Conservation (phyloP, 2,329 filamentous ascomycete genomes). For the Magnaporthiopsis incrustans region DNA sequence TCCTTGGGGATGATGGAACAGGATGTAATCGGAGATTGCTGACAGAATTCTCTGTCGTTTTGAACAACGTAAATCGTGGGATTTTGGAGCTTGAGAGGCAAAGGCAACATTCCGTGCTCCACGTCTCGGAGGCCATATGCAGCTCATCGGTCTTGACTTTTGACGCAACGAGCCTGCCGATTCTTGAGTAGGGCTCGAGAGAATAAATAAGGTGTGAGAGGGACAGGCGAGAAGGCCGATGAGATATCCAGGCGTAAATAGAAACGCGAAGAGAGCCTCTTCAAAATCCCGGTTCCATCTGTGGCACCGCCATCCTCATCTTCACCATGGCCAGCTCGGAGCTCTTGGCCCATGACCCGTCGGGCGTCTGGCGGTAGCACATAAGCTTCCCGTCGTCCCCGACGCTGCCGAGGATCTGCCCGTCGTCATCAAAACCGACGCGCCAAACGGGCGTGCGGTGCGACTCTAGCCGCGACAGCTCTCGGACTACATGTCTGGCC, state of each 20-base stretch:
- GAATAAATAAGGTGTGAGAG: not conserved
- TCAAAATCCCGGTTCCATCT: not conserved
- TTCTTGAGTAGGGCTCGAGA: not conserved
- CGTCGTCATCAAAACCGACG: conserved; percentile 59
- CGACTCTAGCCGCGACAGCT: conserved; percentile 59
- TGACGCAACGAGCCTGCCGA: not conserved
- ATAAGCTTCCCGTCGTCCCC: conserved; percentile 65
- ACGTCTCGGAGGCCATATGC: not conserved
- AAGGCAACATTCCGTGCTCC: too few relatives aligned
- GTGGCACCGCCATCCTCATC: conserved; percentile 40
- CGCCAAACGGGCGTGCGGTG: conserved; percentile 69
- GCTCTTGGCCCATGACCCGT: conserved; percentile 51
- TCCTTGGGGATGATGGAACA: too few relatives aligned
- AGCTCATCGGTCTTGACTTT: not conserved
- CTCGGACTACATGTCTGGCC: conserved; percentile 52
- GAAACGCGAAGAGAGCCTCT: not conserved
- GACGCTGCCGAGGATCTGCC: conserved; percentile 66
- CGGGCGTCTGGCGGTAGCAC: conserved; percentile 52
- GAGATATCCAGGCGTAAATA: not conserved
- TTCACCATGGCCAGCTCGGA: conserved; percentile 52
- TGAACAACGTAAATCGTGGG: too few relatives aligned
- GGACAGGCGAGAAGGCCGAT: not conserved
- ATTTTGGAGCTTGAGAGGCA: too few relatives aligned
- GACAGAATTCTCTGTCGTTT: too few relatives aligned
- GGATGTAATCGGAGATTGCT: too few relatives aligned